phyloP scores from a whole-genome alignment of 2,329 filamentous ascomycete species.

The Exophiala oligosperma region DNA sequence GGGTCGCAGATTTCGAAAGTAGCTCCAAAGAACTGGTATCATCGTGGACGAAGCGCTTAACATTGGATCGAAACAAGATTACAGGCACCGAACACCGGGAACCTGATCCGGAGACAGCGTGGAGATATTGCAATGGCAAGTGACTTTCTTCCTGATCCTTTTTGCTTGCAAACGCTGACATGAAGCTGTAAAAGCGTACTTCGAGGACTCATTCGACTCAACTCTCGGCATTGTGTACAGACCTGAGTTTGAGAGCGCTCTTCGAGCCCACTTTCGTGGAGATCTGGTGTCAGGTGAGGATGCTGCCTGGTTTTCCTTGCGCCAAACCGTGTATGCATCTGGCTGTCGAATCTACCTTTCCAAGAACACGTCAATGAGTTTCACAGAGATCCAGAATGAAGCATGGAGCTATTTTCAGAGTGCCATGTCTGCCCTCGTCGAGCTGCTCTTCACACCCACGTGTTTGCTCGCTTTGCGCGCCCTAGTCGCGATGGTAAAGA shows the following conservation, averaged over 20 bases:
- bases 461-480: background rate
- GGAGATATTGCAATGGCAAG: slow-evolving; percentile 2
- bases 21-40: too few relatives aligned
- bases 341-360: background rate
- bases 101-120: slow-evolving; percentile 5
- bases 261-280: background rate
- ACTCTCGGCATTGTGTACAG: background rate
- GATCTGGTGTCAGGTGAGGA: background rate
- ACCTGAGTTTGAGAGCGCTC: background rate
- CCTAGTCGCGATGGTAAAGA: background rate
- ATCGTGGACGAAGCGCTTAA: too few relatives aligned
- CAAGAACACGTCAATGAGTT: background rate
- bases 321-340: slow-evolving; percentile 4
- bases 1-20: too few relatives aligned
- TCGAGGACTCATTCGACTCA: slow-evolving; percentile 3
- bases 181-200: background rate
- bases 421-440: background rate
- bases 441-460: background rate
- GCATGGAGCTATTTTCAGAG: background rate
- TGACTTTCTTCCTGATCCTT: background rate
- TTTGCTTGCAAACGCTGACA: background rate
- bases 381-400: background rate
- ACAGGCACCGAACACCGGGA: background rate
- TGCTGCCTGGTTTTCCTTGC: slow-evolving; percentile 3
- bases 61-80: too few relatives aligned